Evolutionary conservation across 768 basidiomycete genomes (phyloP), one percentile per base, ranked within the genome.

Genomic region (Suillus paluster): DNA sequence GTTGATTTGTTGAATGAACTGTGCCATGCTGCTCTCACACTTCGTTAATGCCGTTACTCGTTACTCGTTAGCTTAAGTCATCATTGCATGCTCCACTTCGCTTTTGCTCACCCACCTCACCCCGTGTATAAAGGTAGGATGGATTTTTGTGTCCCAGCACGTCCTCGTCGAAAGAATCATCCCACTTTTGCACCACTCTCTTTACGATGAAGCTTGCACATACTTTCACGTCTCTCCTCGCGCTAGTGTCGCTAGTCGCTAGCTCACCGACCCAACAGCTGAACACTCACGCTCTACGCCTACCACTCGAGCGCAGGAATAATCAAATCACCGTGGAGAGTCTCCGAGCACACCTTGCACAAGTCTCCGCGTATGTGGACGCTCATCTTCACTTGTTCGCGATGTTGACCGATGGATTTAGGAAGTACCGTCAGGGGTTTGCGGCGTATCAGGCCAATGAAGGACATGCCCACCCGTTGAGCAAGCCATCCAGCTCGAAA

Each of bases 361-460:
- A 5, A 11, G 34, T 74, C 48, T 49, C 46, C n/a, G 50, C n/a
- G 74, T 75, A 41, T 57, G 19, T 61, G 25, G 15, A 27, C 23
- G 10, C 15, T 17, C 7, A 17, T 17, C 25, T n/a, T 21, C 12
- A 27, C 19, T 36, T 15, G 38, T n/a, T 44, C 27, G 46, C 42
- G 33, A 49, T 50, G 21, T n/a, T 56, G 33, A 59, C 39, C 9
- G 7, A 38, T 15, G 44, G 12, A 5, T 41, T 38, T 63, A 84
- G 84, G 44, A 85, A 85, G 76, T 68, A 81, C 53, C 64, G 67
- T 21, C 69, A 67, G n/a, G 78, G 81, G 17, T 79, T 84, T 60
- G 70, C 67, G 41, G 79, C 82, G 9, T 84, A 75, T 59, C 67
- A 80, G 62, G 71, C 57, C n/a, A 84, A 84, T 66, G 82, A 78